Percentiles rank a stretch among this genome's conserved stretches.
Evolutionary conservation across 768 basidiomycete species (phyloP).

Genomic region (Epithele typhae): DNA sequence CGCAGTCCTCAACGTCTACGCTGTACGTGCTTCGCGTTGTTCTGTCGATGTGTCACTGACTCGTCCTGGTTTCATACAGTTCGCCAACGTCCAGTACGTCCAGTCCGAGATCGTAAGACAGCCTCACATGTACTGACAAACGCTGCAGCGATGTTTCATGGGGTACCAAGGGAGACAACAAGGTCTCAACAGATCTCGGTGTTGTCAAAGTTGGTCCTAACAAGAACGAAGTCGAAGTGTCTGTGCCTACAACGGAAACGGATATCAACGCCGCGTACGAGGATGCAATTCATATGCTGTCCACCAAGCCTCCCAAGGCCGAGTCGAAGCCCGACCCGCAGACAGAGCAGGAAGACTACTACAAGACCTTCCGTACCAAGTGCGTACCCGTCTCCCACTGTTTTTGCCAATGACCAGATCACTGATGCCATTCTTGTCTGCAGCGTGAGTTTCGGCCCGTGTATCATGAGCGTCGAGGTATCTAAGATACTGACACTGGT

Average conservation of each 20-base stretch:
- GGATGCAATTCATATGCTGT: constrained; percentile 81
- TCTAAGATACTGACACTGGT: constrained; percentile 12
- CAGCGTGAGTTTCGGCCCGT: constrained; percentile 25
- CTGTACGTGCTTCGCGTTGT: constrained; percentile 36
- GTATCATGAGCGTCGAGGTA: constrained; percentile 4
- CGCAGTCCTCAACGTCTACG: constrained; percentile 88
- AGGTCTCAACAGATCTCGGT: constrained; percentile 79
- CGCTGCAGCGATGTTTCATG: constrained; percentile 72
- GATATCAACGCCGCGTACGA: constrained; percentile 90
- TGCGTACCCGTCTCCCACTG: constrained; percentile 23
- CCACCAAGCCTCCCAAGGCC: constrained; percentile 71
- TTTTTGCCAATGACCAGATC: background rate
- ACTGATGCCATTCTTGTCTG: constrained; percentile 13
- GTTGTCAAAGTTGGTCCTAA: constrained; percentile 63
- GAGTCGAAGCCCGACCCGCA: constrained; percentile 56
- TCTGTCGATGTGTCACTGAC: background rate
- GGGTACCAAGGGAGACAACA: constrained; percentile 96
- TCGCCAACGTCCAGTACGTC: constrained; percentile 71
- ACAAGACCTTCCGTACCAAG: constrained; percentile 87
- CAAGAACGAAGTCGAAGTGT: constrained; percentile 83
- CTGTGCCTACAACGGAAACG: constrained; percentile 80
- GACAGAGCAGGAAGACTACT: constrained; percentile 82
- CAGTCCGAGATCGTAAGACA: background rate
- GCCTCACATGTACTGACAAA: background rate
- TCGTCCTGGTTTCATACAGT: constrained; percentile 35